Conservation (phyloP, 495 filamentous ascomycete genomes). For the Lasiosphaeria ovina region DNA sequence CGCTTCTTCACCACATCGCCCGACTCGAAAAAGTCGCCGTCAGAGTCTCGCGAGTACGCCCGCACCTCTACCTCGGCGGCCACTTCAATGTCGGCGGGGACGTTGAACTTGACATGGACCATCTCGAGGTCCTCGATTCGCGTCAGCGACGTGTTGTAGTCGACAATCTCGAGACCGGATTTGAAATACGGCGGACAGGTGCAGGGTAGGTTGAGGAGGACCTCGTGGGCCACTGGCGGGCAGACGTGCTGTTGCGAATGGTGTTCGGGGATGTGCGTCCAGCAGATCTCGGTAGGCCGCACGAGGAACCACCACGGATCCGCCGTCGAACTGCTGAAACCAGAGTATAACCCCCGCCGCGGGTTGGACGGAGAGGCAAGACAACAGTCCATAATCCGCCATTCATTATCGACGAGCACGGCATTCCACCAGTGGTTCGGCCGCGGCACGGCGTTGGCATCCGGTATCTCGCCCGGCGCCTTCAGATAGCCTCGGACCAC, state of each 20-base stretch:
- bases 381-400: slow-evolving; percentile 95
- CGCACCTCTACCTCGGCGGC: slow-evolving; percentile 89
- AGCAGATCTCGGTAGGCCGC: slow-evolving; percentile 83
- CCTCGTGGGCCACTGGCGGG: slow-evolving; percentile 78
- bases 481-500: slow-evolving; percentile 87
- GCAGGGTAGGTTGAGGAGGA: slow-evolving; percentile 79
- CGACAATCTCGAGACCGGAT: slow-evolving; percentile 69
- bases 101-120: slow-evolving; percentile 81
- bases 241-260: slow-evolving; percentile 89
- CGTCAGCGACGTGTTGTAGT: slow-evolving; percentile 86
- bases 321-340: slow-evolving; percentile 61
- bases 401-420: slow-evolving; percentile 88
- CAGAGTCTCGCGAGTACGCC: slow-evolving; percentile 73
- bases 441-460: slow-evolving; percentile 69
- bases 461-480: slow-evolving; percentile 76
- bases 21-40: slow-evolving; percentile 91
- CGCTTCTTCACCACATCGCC: slow-evolving; percentile 83
- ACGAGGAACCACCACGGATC: slow-evolving; percentile 91
- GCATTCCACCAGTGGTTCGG: slow-evolving; percentile 99
- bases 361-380: slow-evolving; percentile 90
- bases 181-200: slow-evolving; percentile 88
- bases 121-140: slow-evolving; percentile 89
- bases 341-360: slow-evolving; percentile 70
- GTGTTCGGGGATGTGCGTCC: slow-evolving; percentile 86
- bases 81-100: slow-evolving; percentile 86